phyloP scores from a whole-genome alignment of 495 filamentous ascomycete genomes.

The Immersiella caudata region DNA sequence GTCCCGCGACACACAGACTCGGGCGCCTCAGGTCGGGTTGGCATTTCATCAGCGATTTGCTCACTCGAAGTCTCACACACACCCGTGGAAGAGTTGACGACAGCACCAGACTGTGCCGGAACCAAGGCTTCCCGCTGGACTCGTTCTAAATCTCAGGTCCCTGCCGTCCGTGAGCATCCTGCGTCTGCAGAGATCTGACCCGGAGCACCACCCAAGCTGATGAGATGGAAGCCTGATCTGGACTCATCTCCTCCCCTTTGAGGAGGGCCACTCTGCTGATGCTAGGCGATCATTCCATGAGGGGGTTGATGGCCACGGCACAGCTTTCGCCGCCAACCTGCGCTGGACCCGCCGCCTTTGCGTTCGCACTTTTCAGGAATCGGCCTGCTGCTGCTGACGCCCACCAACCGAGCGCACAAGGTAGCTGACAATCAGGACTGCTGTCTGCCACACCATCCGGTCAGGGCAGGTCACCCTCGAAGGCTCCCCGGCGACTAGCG shows the following conservation, averaged over 20 bases:
- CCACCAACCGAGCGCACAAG: neutral
- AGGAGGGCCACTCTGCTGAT: constrained; percentile 7
- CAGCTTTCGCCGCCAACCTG: constrained; percentile 17
- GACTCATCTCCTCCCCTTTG: neutral
- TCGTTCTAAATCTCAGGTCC: neutral
- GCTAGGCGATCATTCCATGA: constrained; percentile 11
- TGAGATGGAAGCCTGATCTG: constrained; percentile 8
- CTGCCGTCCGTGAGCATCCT: constrained; percentile 23
- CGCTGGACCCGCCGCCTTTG: neutral
- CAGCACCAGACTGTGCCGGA: constrained; percentile 9
- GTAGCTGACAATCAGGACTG: constrained; percentile 1
- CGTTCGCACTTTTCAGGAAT: neutral
- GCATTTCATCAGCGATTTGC: constrained; percentile 3
- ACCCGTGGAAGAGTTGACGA: neutral
- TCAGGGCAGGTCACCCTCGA: neutral
- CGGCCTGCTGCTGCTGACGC: constrained; percentile 15
- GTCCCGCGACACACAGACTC: constrained; percentile 12
- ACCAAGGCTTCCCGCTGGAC: constrained; percentile 10
- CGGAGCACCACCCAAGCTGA: neutral
- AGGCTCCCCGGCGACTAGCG: neutral
- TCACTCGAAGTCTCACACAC: neutral
- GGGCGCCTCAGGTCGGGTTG: constrained; percentile 2
- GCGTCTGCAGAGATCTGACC: constrained; percentile 3
- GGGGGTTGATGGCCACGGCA: neutral
- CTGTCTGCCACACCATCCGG: constrained; percentile 1